Evolutionary conservation across 2,329 filamentous ascomycete species (phyloP), one percentile per base, ranked within the genome.

Genomic region (Fusarium burgessii): DNA sequence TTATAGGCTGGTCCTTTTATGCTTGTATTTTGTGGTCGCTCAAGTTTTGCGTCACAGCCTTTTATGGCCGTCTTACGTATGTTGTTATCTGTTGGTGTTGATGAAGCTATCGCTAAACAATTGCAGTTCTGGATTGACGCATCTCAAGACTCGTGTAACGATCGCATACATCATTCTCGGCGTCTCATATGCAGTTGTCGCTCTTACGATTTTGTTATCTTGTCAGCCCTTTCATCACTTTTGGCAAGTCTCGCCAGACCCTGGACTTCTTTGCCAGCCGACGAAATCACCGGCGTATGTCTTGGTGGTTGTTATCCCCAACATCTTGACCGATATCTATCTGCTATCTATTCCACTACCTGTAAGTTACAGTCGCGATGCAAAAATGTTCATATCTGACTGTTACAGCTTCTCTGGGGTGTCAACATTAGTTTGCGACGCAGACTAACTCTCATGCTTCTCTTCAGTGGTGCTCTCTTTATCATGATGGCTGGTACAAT

Each of bases 231-330:
- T 86, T 40, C 71, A 79, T 23, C 82, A 82, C 55, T 85, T 85
- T 63, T 87, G 85, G 85, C 85, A 87, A 74, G 85, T 74, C 82
- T 41, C 75, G 80, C 63, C 85, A 83, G 6, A 71, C 84, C 72
- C 72, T 1, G 72, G 72, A 7, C 14, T 47, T 2, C 36, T 74
- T 6, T 74, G 72, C 33, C 49, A 61, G 7, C 71, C 71, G 12
- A 74, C 71, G 13, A 74, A 74, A 27, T 74, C 72, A 13, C 72
- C 72, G 1, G 72, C 62, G 0, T 72, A 74, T 33, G 71, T 74
- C 1, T 32, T 74, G 41, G 66, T 70, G 0, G 72, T 74, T 20
- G 65, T 74, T 5, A 72, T 74, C 23, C 71, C 71, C 8, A 74
- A 74, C 14, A 65, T 74, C 2, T 27, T 74, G 49, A 74, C 71